Percentiles rank a stretch among this genome's conserved stretches.
phyloP scores from a whole-genome alignment of 352 stramenopile genomes.

The Globisporangium yorkense region DNA sequence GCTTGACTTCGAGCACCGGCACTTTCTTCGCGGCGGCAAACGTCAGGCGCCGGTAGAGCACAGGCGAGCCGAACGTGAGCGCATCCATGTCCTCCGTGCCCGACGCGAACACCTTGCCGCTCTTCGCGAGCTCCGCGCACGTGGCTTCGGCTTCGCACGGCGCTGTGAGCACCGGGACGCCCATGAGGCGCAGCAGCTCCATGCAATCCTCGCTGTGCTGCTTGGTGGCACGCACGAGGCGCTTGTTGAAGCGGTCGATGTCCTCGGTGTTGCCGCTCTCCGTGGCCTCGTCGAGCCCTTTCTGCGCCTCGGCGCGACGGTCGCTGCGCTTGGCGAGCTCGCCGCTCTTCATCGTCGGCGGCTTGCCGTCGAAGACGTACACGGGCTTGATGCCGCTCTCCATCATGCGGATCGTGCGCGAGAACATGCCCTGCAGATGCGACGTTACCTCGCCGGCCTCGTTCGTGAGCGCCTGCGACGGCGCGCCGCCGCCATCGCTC shows the following conservation, averaged over 20 bases:
- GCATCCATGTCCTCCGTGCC: constrained; percentile 99
- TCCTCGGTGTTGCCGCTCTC: constrained; percentile 86
- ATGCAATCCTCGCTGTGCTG: constrained; percentile 94
- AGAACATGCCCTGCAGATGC: constrained; percentile 96
- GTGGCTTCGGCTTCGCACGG: constrained; percentile 98
- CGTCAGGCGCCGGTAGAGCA: constrained; percentile 91
- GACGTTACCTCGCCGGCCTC: constrained; percentile 95
- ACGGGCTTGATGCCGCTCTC: constrained; percentile 96
- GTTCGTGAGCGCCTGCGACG: constrained; percentile 95
- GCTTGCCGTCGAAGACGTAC: constrained; percentile 99
- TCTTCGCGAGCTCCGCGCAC: constrained; percentile 91
- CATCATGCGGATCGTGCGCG: constrained; percentile 98
- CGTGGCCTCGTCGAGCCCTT: constrained; percentile 77
- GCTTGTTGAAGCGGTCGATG: constrained; percentile 93
- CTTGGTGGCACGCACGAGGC: constrained; percentile 84
- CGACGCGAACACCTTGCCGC: constrained; percentile 91
- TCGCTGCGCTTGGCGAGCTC: constrained; percentile 95
- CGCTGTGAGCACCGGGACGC: constrained; percentile 93
- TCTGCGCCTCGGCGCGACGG: constrained; percentile 85
- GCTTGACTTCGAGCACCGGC: constrained; percentile 89
- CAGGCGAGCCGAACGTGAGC: constrained; percentile 96
- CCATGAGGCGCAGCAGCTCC: constrained; percentile 92
- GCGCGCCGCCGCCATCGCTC: constrained; percentile 65
- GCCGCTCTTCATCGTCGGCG: constrained; percentile 95
- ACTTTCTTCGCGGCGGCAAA: constrained; percentile 86